Conservation (phyloP, 2,329 filamentous ascomycete species). For the Hortaea sp. region DNA sequence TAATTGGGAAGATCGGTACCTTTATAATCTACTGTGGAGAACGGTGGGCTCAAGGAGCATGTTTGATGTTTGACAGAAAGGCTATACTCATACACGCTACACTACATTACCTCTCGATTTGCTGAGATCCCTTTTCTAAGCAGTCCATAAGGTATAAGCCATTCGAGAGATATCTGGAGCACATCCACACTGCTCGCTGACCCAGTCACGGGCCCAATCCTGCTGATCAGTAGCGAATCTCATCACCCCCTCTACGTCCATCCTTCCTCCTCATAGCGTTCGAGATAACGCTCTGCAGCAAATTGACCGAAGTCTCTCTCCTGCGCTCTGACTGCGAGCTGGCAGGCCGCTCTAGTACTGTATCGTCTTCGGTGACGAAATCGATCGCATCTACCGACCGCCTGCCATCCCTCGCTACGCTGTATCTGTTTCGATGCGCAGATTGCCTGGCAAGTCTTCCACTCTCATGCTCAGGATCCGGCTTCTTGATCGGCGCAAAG, state of each 20-base stretch:
- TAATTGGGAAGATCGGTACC: too few relatives aligned
- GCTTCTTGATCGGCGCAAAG: neutral
- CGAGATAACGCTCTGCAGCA: constrained; percentile 2
- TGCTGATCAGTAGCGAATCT: neutral
- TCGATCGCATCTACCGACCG: neutral
- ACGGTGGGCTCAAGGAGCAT: too few relatives aligned
- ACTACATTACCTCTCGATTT: too few relatives aligned
- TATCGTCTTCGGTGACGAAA: neutral
- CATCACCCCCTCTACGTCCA: neutral
- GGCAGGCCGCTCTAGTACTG: neutral
- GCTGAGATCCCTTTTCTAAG: too few relatives aligned
- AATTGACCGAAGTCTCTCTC: constrained; percentile 4
- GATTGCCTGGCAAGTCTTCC: too few relatives aligned
- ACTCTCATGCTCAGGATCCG: neutral
- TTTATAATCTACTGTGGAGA: too few relatives aligned
- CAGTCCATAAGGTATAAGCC: too few relatives aligned
- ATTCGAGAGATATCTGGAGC: too few relatives aligned
- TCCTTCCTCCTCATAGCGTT: constrained; percentile 2
- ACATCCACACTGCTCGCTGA: too few relatives aligned
- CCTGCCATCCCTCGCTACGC: neutral
- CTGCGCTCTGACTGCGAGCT: constrained; percentile 2
- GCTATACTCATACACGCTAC: too few relatives aligned
- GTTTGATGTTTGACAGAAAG: too few relatives aligned
- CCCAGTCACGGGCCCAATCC: neutral
- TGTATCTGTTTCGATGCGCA: neutral